Evolutionary conservation across 148 eudicot genomes (phyloP).

Genomic region (Fagopyrum tataricum): DNA sequence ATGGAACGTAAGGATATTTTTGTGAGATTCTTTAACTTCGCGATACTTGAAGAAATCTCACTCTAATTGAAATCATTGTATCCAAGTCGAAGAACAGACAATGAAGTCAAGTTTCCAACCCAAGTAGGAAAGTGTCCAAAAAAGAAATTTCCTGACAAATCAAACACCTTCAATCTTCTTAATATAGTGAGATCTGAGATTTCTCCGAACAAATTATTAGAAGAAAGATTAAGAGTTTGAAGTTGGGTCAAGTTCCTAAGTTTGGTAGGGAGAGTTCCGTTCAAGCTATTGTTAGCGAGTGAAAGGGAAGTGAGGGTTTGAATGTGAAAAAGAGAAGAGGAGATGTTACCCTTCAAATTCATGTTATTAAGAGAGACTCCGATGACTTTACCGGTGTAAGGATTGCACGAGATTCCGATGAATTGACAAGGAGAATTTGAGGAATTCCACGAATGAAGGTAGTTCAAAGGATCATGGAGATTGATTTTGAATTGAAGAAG

Average conservation of each 20-base stretch:
- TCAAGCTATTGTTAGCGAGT: constrained; percentile 36
- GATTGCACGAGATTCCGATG: constrained; percentile 60
- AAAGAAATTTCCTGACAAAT: constrained; percentile 53
- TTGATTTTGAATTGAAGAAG: constrained; percentile 67
- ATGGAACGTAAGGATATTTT: constrained; percentile 42
- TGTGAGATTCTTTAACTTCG: constrained; percentile 60
- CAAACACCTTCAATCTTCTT: constrained; percentile 46
- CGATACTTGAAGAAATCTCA: constrained; percentile 52
- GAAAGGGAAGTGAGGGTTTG: constrained; percentile 45
- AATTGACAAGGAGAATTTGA: constrained; percentile 53
- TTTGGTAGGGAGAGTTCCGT: constrained; percentile 46
- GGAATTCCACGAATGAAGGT: constrained; percentile 57
- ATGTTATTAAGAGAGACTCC: constrained; percentile 46
- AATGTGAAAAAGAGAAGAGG: constrained; percentile 48
- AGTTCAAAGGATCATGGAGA: constrained; percentile 54
- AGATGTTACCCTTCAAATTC: constrained; percentile 47
- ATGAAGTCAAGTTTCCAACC: constrained; percentile 52
- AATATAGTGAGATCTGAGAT: constrained; percentile 66
- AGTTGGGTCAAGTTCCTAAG: constrained; percentile 43
- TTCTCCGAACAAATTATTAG: constrained; percentile 49
- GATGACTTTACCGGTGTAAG: constrained; percentile 34
- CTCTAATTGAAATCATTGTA: constrained; percentile 46
- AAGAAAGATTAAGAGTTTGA: constrained; percentile 53
- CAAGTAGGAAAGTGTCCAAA: constrained; percentile 63
- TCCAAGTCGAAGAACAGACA: constrained; percentile 50